Evolutionary conservation across 208 protist genomes (phyloP), one percentile per base, ranked within the genome.

Genomic region (Wallacemonas sp.): DNA sequence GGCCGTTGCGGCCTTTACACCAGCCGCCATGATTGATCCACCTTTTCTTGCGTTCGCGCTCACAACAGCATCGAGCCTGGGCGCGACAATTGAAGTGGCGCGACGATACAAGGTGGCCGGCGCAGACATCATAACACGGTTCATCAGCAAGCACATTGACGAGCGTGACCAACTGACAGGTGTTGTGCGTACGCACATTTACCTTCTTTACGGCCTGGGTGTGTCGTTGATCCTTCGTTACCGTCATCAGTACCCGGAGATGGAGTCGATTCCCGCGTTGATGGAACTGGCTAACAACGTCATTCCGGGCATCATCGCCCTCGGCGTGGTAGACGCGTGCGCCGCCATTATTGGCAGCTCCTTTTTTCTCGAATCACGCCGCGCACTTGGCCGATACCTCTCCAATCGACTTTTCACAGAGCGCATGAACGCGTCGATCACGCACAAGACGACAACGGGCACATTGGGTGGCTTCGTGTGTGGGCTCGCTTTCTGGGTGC

Each of bases 391-490:
- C 2, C 78, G 82, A 0, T 96, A 91, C 57, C 58, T 93, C 10
- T 86, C 78, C 50, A 94, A 93, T 63, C 39, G 63, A 17, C 34
- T 94, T 17, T 96, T 91, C 64, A 93, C 87, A 0, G 83, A 81
- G 62, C 74, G 76, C 30, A 85, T 79, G 22, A 96, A 96, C 71
- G 46, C 65, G 4, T 89, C 91, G 26, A 91, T 96, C 41, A 85
- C 81, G 48, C 91, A 94, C 76, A 96, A 96, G 65, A 96, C 91
- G 24, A 92, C 86, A 19, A 93, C 87, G 21, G 91, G 91, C 37
- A 93, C 87, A 2, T 6, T 91, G 0, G 85, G 76, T 9, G 91
- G 91, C 0, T 62, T 96, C 1, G 34, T 94, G 13, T 87, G 68
- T 57, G 91, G 91, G 1, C 29, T 85, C 2, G 1, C 88, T 19